Base-by-base conservation (phyloP, 2,329 filamentous ascomycete genomes). In the Colletotrichum sp. region DNA sequence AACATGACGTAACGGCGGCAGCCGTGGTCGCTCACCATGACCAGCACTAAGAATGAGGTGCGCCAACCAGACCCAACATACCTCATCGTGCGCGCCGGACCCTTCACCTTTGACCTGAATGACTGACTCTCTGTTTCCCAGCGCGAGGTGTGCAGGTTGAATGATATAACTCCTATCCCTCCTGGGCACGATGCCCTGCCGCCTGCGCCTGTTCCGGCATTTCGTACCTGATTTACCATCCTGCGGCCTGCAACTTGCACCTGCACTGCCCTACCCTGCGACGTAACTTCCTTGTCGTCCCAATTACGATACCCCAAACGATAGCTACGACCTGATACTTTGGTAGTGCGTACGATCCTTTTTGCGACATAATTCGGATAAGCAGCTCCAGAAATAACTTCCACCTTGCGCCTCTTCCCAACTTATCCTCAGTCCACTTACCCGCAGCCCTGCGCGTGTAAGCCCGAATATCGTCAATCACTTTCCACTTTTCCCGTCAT, bases 1-100 rank as follows among this genome's bases (percentile, higher is more conserved):
- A 72, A 65, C 59, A 76, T 76, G 74, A 76, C 74, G 73, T 75
- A 73, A 73, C 63, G 63, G 39, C 61, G 60, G 69, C 63, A 13
- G 57, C 65, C 39, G 73, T 73, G 28, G 57, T 57, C 34, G 64
- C 64, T 73, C 73, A 68, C 73, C 71, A 68, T 68, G 72, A 75
- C 72, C 71, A 73, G 69, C 64, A 55, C 67, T 63, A 63, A 63
- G 36, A 30, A 12, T 12, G 43, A 48, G 43, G 36, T 70, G 67
- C 57, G 36, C 67, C 67, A 59, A 70, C 55, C 34, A 52, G 57
- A 61, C 59, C 55, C 67, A 63, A 21, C 67, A 61, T 63, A 70
- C 67, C 67, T 70, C 67, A 63, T 70, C 57, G 57, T 63, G 67
- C 67, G 28, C 36, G 67, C 67, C 57, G 36, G 55, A 28, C 16